These are phyloP conservation scores for Circinella minor DNA, from an alignment of 371 early-diverging fungal species.

Conservation along the genomic window DNA sequence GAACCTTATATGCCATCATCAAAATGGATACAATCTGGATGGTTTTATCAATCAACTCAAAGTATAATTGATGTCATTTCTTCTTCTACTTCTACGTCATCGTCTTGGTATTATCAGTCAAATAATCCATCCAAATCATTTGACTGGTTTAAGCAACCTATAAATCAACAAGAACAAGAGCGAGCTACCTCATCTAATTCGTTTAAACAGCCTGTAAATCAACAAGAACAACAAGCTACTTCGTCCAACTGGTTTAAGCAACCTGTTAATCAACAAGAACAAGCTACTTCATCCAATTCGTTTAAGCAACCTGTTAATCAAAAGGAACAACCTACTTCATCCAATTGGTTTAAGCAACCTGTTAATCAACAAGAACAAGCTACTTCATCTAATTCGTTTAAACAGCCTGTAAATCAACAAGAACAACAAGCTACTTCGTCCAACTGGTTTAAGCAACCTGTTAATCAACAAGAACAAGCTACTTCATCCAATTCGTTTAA, in stretches of 20 bases:
- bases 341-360: neutral
- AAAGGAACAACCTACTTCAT: too few species aligned
- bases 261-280: neutral
- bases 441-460: neutral
- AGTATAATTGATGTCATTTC: neutral
- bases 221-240: too few species aligned
- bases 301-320: neutral
- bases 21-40: neutral
- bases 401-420: neutral
- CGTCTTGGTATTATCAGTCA: neutral
- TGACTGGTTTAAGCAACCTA: neutral
- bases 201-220: neutral
- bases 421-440: too few species aligned
- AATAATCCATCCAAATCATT: neutral
- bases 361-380: too few species aligned
- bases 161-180: too few species aligned
- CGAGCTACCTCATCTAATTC: neutral
- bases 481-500: neutral
- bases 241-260: neutral
- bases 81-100: too few species aligned
- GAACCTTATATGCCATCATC: neutral
- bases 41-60: slow-evolving; percentile 10
- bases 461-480: too few species aligned
- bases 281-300: neutral
- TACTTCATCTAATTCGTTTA: too few species aligned